These are phyloP conservation scores for Massariosphaeria phaeospora DNA, from an alignment of 495 filamentous ascomycete genomes.

Conservation along the genomic window DNA sequence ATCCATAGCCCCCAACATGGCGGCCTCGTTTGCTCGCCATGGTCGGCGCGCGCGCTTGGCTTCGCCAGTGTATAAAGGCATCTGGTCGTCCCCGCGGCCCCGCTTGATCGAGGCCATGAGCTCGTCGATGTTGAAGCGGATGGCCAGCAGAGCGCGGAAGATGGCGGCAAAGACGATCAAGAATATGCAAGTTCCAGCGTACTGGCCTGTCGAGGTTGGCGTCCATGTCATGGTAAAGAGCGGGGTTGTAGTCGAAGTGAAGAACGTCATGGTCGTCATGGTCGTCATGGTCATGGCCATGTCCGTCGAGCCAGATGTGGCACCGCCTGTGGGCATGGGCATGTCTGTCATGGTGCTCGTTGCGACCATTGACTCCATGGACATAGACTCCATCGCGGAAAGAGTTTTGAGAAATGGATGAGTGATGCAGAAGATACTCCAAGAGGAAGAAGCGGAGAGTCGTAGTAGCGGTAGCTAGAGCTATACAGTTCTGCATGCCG, in stretches of 20 bases:
- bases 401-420: not conserved
- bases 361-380: constrained; percentile 23
- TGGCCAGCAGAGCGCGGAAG: constrained; percentile 63
- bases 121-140: constrained; percentile 28
- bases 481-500: too few relatives aligned
- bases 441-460: too few relatives aligned
- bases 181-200: constrained; percentile 81
- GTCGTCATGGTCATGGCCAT: constrained; percentile 13
- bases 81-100: constrained; percentile 47
- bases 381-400: constrained; percentile 34
- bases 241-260: constrained; percentile 56
- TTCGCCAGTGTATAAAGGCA: constrained; percentile 30
- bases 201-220: constrained; percentile 57
- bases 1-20: constrained; percentile 64
- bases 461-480: too few relatives aligned
- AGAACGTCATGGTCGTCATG: constrained; percentile 48
- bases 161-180: constrained; percentile 63
- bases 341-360: constrained; percentile 6
- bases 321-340: constrained; percentile 6
- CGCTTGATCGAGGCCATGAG: constrained; percentile 47
- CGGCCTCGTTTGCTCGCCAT: constrained; percentile 72
- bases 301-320: not conserved
- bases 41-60: constrained; percentile 50
- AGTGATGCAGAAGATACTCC: not conserved
- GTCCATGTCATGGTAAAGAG: constrained; percentile 70